Percentiles rank a stretch among this genome's conserved stretches.
Conservation (phyloP, 2,329 filamentous ascomycete species). For the Blastomyces silverae region DNA sequence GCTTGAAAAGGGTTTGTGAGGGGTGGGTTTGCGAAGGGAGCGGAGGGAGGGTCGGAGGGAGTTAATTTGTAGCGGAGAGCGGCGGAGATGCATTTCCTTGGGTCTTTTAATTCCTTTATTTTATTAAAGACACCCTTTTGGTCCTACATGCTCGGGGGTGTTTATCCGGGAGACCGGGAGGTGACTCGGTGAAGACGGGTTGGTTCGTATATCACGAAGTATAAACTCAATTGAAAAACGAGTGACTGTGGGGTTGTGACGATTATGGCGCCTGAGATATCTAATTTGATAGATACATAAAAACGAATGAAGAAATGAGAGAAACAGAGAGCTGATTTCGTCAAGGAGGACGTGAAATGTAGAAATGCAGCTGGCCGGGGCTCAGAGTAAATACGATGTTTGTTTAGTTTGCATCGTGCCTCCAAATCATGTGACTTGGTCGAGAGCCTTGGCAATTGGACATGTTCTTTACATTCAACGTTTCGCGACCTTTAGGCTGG, state of each 20-base stretch:
- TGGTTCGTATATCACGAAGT: neutral
- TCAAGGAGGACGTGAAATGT: too few species aligned
- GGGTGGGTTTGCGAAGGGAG: neutral
- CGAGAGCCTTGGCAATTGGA: too few species aligned
- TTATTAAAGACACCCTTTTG: neutral
- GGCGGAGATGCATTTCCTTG: neutral
- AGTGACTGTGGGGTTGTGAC: neutral
- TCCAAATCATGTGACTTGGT: too few species aligned
- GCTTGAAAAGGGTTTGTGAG: neutral
- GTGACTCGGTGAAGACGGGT: neutral
- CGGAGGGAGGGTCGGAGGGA: neutral
- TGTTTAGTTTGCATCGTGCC: too few species aligned
- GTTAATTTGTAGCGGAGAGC: neutral
- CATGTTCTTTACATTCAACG: too few species aligned
- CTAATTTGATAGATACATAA: neutral
- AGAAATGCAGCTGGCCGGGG: too few species aligned
- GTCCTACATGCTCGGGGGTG: too few species aligned
- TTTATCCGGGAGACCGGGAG: neutral
- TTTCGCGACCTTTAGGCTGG: too few species aligned
- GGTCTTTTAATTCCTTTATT: neutral
- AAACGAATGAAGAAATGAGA: too few species aligned
- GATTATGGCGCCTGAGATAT: neutral
- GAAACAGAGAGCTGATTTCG: too few species aligned
- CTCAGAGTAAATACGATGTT: too few species aligned
- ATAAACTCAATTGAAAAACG: neutral